Base-by-base conservation (phyloP, 306 rosid genomes). In the Argentina anserina region DNA sequence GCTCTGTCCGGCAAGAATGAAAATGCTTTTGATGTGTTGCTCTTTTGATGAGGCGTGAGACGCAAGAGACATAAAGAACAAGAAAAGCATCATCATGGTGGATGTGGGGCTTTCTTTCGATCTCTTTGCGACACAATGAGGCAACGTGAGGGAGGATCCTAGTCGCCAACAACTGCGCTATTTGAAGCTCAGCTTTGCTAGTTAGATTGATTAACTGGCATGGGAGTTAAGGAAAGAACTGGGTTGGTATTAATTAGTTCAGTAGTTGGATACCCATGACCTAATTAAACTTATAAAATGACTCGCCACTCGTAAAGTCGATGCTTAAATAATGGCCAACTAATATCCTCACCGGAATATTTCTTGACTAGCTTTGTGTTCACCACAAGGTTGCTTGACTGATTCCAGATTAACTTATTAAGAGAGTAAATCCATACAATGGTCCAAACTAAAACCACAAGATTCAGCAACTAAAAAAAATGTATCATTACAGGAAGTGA, bases 1-100 rank as follows among this genome's bases (percentile, higher is more conserved):
- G 84, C 98, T 94, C 74, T 94, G 98, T n/a, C 98, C 97, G 14
- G 91, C 97, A n/a, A 91, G 63, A 70, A 93, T 87, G 74, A 93
- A 89, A 21, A 89, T 76, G 76, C 71, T 81, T 56, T 67, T 78
- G 8, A 40, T 17, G 11, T n/a, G 2, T 59, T 61, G 45, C 40
- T 45, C 62, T 47, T 66, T 66, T 42, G 75, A 63, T 0, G 49
- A 47, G 73, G 74, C 65, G 34, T 82, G 80, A 39, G 56, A 50
- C 59, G 33, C 65, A 41, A 81, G 84, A 67, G 69, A 25, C 37
- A 61, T 37, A 7, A 56, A 29, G 39, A 59, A 28, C 21, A 59
- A 9, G 21, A 59, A 29, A 59, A 59, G 65, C 65, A 59, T 29
- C 40, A 29, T 29, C 63, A 58, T 58, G 29, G n/a, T 59, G 37